Evolutionary conservation across 1,139 yeast genomes (phyloP).

Genomic region (Yamadazyma songkhlaensis): DNA sequence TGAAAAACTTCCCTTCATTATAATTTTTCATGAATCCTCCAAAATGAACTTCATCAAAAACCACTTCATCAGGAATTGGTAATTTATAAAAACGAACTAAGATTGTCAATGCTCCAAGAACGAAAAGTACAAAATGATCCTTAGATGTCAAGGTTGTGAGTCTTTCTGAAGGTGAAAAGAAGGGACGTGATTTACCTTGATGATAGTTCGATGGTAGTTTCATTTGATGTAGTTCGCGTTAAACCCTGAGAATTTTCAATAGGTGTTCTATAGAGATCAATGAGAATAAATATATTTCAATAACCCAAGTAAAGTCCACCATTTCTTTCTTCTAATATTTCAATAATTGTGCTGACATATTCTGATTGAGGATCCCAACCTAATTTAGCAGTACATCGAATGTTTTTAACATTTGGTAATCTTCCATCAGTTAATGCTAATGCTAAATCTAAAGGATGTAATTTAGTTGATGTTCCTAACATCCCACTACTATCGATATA

Average conservation of each 20-base stretch:
- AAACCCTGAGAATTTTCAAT: too few relatives aligned
- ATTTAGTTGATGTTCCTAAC: conserved; percentile 76
- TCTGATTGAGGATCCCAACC: conserved; percentile 87
- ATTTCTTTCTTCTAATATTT: conserved; percentile 36
- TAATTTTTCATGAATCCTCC: conserved; percentile 44
- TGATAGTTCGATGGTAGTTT: conserved; percentile 3
- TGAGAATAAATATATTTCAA: conserved; percentile 12
- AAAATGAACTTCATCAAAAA: conserved; percentile 85
- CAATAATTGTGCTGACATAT: conserved; percentile 48
- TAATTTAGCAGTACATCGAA: conserved; percentile 69
- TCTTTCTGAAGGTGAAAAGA: conserved; percentile 7
- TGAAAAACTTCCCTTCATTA: conserved; percentile 56
- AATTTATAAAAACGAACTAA: conserved; percentile 53
- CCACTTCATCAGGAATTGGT: conserved; percentile 73
- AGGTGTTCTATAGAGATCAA: too few relatives aligned
- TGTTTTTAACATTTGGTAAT: conserved; percentile 60
- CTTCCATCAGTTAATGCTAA: conserved; percentile 79
- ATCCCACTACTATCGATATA: conserved; percentile 84
- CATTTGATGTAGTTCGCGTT: not conserved
- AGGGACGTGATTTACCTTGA: conserved; percentile 12
- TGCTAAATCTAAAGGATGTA: conserved; percentile 86
- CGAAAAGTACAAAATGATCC: conserved; percentile 22
- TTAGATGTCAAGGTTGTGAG: conserved; percentile 3
- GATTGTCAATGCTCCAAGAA: conserved; percentile 20
- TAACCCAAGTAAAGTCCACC: conserved; percentile 48